These are phyloP conservation scores for Wickerhamiella kurtzmanii DNA, from an alignment of 805 yeast species.

Conservation along the genomic window DNA sequence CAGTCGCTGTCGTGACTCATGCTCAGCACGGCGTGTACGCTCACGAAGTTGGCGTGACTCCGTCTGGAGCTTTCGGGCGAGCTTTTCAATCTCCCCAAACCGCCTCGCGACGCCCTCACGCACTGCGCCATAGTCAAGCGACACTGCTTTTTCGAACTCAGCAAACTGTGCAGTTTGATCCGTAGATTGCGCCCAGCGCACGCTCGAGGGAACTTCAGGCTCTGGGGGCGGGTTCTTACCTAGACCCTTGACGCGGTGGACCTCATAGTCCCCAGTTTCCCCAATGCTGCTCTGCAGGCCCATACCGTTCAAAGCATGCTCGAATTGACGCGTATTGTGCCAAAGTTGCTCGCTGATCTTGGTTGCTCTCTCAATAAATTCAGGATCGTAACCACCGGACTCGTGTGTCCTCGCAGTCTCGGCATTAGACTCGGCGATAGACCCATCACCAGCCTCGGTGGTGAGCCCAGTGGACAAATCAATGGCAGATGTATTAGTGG, in stretches of 20 bases:
- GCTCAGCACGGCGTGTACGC: slow-evolving; percentile 18
- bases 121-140: slow-evolving; percentile 28
- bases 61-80: slow-evolving; percentile 73
- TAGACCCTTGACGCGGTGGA: slow-evolving; percentile 63
- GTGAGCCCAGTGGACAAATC: too few species aligned
- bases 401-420: too few species aligned
- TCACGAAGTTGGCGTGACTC: slow-evolving; percentile 44
- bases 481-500: too few species aligned
- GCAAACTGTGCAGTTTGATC: neutral
- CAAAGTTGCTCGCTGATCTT: slow-evolving; percentile 1
- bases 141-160: slow-evolving; percentile 21
- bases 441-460: neutral
- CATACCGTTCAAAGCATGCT: slow-evolving; percentile 3
- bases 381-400: too few species aligned
- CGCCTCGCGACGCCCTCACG: slow-evolving; percentile 48
- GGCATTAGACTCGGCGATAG: neutral
- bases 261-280: slow-evolving; percentile 14
- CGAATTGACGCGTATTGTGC: slow-evolving; percentile 4
- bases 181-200: neutral
- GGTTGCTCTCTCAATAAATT: neutral
- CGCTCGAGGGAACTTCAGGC: neutral
- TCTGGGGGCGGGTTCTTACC: slow-evolving; percentile 2
- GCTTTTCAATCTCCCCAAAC: slow-evolving; percentile 76
- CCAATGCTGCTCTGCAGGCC: neutral
- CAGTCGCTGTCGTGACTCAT: slow-evolving; percentile 37